Evolutionary conservation across 2,329 filamentous ascomycete species (phyloP).

Genomic region (Clonostachys rhizophaga): DNA sequence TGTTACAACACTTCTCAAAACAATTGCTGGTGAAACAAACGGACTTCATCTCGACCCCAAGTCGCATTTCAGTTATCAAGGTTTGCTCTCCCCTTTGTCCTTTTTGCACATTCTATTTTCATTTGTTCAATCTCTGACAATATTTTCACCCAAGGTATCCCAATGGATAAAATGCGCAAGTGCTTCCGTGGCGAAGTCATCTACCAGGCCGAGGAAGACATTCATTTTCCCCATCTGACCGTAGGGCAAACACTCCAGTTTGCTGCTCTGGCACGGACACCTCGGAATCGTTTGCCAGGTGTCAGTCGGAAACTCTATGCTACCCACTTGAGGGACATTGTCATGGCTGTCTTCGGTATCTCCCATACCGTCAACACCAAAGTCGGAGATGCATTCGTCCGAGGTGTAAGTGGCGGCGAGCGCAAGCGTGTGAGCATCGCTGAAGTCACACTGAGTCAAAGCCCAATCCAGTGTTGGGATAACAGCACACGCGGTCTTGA

Average conservation of each 20-base stretch:
- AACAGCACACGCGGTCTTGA: conserved; percentile 60
- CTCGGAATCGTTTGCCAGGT: conserved; percentile 14
- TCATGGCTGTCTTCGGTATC: conserved; percentile 59
- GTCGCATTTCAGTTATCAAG: conserved; percentile 58
- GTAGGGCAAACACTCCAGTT: conserved; percentile 59
- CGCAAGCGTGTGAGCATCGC: conserved; percentile 66
- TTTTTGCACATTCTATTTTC: not conserved
- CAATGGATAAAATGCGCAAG: conserved; percentile 23
- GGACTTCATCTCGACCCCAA: conserved; percentile 46
- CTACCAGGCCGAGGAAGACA: conserved; percentile 58
- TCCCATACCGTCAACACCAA: conserved; percentile 56
- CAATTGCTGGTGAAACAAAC: conserved; percentile 45
- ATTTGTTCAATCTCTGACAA: conserved; percentile 29
- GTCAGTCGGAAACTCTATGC: conserved; percentile 45
- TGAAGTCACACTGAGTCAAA: conserved; percentile 46
- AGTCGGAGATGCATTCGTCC: conserved; percentile 56
- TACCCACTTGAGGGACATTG: conserved; percentile 56
- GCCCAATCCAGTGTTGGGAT: conserved; percentile 62
- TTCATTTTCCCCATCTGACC: conserved; percentile 60
- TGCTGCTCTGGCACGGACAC: conserved; percentile 46
- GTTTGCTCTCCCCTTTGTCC: conserved; percentile 22
- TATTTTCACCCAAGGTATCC: conserved; percentile 6
- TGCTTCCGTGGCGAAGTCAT: conserved; percentile 47
- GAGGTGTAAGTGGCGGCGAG: conserved; percentile 48
- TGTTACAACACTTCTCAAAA: conserved; percentile 49